These are phyloP conservation scores for Diaporthe australafricana DNA, from an alignment of 2,329 filamentous ascomycete genomes.

Conservation along the genomic window DNA sequence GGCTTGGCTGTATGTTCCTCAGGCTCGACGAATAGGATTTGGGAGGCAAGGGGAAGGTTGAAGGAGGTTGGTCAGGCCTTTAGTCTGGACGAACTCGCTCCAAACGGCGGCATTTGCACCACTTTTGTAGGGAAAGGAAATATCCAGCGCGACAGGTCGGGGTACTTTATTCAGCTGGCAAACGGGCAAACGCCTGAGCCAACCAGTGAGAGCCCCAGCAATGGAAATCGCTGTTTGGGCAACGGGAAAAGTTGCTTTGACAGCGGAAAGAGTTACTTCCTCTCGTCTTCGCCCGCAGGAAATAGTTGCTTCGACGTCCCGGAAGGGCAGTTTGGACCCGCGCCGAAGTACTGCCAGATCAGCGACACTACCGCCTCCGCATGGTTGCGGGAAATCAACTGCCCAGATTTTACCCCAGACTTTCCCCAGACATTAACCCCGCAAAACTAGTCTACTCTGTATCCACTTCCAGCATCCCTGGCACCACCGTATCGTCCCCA, in stretches of 20 bases:
- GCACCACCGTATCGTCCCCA: neutral
- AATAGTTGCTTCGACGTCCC: neutral
- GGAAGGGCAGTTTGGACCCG: neutral
- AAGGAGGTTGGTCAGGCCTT: too few relatives aligned
- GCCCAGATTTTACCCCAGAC: neutral
- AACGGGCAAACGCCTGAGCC: too few relatives aligned
- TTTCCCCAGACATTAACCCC: slow-evolving; percentile 7
- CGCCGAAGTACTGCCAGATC: neutral
- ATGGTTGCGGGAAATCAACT: neutral
- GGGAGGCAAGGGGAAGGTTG: too few relatives aligned
- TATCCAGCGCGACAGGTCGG: neutral
- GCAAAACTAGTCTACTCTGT: neutral
- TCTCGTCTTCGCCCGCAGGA: neutral
- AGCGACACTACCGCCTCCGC: neutral
- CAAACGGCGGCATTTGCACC: too few relatives aligned
- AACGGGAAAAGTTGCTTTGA: neutral
- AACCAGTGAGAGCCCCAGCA: neutral
- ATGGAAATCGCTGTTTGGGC: neutral
- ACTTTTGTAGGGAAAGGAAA: neutral
- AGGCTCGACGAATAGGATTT: neutral
- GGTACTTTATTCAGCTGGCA: neutral
- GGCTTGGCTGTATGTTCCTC: neutral
- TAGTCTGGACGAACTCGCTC: neutral
- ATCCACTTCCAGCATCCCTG: neutral
- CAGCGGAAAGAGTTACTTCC: neutral